Evolutionary conservation across 2,329 filamentous ascomycete genomes (phyloP).

Genomic region (Neofusicoccum sp.): DNA sequence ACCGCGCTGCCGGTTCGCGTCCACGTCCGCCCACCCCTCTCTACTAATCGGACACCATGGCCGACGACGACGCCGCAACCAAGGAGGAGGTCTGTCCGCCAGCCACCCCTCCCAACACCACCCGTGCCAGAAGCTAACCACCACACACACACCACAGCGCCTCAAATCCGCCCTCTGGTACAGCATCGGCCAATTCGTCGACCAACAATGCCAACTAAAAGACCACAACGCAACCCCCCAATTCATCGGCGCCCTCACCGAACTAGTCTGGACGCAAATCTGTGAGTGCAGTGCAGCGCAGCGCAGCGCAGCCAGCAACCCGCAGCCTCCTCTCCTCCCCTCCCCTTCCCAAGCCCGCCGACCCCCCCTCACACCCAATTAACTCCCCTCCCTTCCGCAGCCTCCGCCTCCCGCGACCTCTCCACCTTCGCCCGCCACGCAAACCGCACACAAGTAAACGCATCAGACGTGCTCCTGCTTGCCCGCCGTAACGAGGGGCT

Average conservation of each 20-base stretch:
- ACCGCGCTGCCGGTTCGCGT: background rate
- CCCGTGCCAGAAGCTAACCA: background rate
- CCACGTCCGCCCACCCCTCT: background rate
- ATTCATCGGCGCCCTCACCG: conserved; percentile 74
- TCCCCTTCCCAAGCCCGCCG: conserved; percentile 16
- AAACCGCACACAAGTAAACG: conserved; percentile 73
- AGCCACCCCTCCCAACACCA: background rate
- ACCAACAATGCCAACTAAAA: conserved; percentile 71
- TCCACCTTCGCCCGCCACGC: conserved; percentile 68
- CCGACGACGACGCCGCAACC: conserved; percentile 25
- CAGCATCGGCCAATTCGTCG: conserved; percentile 63
- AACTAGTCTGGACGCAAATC: conserved; percentile 84
- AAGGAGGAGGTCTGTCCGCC: conserved; percentile 32
- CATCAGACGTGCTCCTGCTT: conserved; percentile 84
- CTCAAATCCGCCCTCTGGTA: conserved; percentile 45
- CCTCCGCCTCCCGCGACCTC: conserved; percentile 54
- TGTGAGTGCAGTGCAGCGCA: too few relatives aligned
- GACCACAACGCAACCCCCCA: conserved; percentile 87
- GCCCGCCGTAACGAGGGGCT: conserved; percentile 84
- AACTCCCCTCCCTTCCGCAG: conserved; percentile 38
- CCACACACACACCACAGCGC: conserved; percentile 39
- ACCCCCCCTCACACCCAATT: conserved; percentile 24
- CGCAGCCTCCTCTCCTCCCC: conserved; percentile 19
- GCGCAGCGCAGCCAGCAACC: too few relatives aligned
- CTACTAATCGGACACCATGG: background rate